Evolutionary conservation across 2,329 filamentous ascomycete species (phyloP).

Genomic region (Fusarium circinatum): DNA sequence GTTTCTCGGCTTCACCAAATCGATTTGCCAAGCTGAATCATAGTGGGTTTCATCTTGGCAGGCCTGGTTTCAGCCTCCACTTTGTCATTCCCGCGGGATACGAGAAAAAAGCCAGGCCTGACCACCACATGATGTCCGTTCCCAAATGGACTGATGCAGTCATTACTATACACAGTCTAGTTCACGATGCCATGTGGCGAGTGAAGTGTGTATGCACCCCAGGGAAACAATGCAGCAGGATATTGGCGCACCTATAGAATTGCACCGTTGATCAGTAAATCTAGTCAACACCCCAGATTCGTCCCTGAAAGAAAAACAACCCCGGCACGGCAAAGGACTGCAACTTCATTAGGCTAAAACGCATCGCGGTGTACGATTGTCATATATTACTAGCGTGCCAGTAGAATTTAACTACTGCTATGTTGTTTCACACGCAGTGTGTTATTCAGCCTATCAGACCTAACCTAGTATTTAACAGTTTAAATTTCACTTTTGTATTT

Average conservation of each 20-base stretch:
- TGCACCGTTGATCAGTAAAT: not conserved
- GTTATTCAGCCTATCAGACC: slow-evolving; percentile 14
- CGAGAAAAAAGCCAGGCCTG: not conserved
- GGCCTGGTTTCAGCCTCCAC: slow-evolving; percentile 19
- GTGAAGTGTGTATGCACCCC: not conserved
- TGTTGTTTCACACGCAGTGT: not conserved
- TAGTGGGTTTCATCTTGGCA: slow-evolving; percentile 26
- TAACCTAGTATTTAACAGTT: accelerated
- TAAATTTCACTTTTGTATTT: not conserved
- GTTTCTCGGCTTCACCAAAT: slow-evolving; percentile 17
- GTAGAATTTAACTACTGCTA: not conserved
- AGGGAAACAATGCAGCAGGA: not conserved
- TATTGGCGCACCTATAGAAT: slow-evolving; percentile 15
- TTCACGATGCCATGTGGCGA: not conserved
- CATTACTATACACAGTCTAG: not conserved
- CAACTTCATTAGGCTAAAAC: slow-evolving; percentile 10
- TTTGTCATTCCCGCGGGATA: not conserved
- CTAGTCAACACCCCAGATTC: slow-evolving; percentile 12
- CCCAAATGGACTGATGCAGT: not conserved
- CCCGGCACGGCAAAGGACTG: slow-evolving; percentile 4
- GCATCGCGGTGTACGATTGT: not conserved
- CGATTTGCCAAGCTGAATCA: slow-evolving; percentile 18
- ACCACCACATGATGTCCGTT: not conserved
- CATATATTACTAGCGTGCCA: not conserved
- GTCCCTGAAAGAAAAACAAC: not conserved